These are phyloP conservation scores for Cladosporium sp. DNA, from an alignment of 2,329 filamentous ascomycete species.

Conservation along the genomic window DNA sequence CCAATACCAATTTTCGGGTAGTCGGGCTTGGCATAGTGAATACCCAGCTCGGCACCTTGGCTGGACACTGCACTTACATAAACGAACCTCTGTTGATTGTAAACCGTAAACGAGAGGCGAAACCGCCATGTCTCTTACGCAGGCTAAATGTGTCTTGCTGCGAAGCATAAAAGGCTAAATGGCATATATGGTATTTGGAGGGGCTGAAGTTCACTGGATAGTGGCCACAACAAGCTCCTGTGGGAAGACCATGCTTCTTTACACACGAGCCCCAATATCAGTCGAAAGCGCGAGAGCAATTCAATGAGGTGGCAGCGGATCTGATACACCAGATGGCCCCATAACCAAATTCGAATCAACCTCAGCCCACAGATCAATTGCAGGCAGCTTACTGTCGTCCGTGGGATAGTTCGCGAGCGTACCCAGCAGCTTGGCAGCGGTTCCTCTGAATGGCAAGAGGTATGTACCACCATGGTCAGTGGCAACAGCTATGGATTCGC, in stretches of 20 bases:
- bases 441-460: conserved; percentile 8
- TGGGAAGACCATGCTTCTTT: too few relatives aligned
- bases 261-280: too few relatives aligned
- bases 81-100: background rate
- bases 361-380: background rate
- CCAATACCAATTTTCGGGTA: background rate
- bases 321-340: too few relatives aligned
- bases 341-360: background rate
- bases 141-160: background rate
- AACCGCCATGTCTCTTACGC: background rate
- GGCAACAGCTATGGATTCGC: conserved; percentile 25
- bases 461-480: conserved; percentile 20
- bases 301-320: too few relatives aligned
- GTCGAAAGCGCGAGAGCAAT: too few relatives aligned
- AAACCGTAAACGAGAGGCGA: too few relatives aligned
- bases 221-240: too few relatives aligned
- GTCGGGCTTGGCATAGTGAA: background rate
- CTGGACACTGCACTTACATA: background rate
- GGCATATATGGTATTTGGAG: too few relatives aligned
- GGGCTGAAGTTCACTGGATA: too few relatives aligned
- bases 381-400: conserved; percentile 22
- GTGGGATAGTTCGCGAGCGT: conserved; percentile 19
- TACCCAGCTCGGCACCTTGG: background rate
- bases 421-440: conserved; percentile 20
- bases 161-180: background rate